Percentiles rank a stretch among this genome's conserved stretches.
phyloP scores from a whole-genome alignment of 352 stramenopile genomes.

The Globisporangium carolinianum region DNA sequence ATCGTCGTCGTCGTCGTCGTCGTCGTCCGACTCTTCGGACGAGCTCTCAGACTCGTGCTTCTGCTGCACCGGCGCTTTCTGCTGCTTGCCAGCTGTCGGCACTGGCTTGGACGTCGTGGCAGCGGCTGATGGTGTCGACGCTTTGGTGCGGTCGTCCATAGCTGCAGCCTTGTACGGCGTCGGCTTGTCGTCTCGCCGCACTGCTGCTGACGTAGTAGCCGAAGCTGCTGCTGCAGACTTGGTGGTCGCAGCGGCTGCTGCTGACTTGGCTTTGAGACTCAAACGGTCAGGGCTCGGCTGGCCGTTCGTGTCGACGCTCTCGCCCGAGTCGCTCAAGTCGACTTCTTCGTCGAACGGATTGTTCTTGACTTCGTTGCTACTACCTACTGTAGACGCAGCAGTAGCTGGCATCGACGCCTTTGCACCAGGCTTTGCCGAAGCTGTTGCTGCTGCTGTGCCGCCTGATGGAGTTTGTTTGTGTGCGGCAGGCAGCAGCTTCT shows the following conservation, averaged over 20 bases:
- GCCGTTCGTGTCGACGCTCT: constrained; percentile 78
- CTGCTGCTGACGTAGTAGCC: neutral
- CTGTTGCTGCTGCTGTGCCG: constrained; percentile 5
- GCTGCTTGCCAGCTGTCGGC: constrained; percentile 18
- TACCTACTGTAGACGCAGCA: neutral
- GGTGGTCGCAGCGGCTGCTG: constrained; percentile 2
- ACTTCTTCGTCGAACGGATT: constrained; percentile 84
- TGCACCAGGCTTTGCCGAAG: neutral
- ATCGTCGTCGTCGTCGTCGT: constrained; percentile 59
- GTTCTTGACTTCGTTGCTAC: constrained; percentile 66
- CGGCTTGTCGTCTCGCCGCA: constrained; percentile 20
- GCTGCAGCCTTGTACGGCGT: constrained; percentile 9
- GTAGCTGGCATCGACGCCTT: neutral
- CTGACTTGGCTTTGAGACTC: constrained; percentile 29
- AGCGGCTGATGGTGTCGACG: constrained; percentile 2
- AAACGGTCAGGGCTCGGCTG: constrained; percentile 53
- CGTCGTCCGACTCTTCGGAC: constrained; percentile 56
- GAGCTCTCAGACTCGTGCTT: constrained; percentile 62
- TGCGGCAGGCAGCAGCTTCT: constrained; percentile 12
- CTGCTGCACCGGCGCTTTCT: constrained; percentile 37
- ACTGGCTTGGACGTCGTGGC: constrained; percentile 18
- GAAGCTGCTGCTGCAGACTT: constrained; percentile 8
- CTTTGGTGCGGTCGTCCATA: constrained; percentile 10
- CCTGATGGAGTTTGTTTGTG: neutral
- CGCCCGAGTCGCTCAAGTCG: constrained; percentile 80